Conservation (phyloP, 1,139 yeast species). For the Kodamaea derodonti region DNA sequence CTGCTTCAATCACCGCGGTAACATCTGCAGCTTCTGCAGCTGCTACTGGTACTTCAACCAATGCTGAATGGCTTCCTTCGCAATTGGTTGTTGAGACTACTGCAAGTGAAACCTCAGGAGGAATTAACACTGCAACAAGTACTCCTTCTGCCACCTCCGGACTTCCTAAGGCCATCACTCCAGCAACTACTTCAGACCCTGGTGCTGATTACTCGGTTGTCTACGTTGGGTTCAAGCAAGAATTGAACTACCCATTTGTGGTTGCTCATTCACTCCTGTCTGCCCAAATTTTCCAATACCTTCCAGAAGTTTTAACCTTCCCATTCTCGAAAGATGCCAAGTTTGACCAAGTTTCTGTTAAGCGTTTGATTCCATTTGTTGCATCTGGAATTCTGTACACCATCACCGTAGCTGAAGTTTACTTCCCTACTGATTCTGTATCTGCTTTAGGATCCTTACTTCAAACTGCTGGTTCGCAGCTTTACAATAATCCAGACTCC, state of each 20-base stretch:
- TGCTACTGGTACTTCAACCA: slow-evolving; percentile 8
- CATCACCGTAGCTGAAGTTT: slow-evolving; percentile 74
- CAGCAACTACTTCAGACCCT: slow-evolving; percentile 43
- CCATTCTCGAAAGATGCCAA: slow-evolving; percentile 42
- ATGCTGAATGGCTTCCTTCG: slow-evolving; percentile 50
- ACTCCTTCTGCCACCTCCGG: slow-evolving; percentile 43
- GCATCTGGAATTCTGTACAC: slow-evolving; percentile 51
- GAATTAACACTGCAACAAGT: slow-evolving; percentile 26
- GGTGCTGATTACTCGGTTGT: slow-evolving; percentile 51
- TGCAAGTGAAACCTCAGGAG: slow-evolving; percentile 22
- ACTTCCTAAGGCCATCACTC: slow-evolving; percentile 67
- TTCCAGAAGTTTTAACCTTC: slow-evolving; percentile 52
- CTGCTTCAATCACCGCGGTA: slow-evolving; percentile 5
- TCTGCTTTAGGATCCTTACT: slow-evolving; percentile 42
- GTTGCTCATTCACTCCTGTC: slow-evolving; percentile 63
- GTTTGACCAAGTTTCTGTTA: slow-evolving; percentile 45
- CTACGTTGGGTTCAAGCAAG: slow-evolving; percentile 66
- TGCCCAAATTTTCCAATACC: slow-evolving; percentile 71
- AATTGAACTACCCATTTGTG: slow-evolving; percentile 69
- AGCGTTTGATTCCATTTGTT: slow-evolving; percentile 62
- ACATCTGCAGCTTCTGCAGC: slow-evolving; percentile 5
- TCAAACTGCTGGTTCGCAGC: slow-evolving; percentile 37
- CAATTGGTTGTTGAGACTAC: slow-evolving; percentile 36
- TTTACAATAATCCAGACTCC: slow-evolving; percentile 49
- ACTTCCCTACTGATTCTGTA: slow-evolving; percentile 55